Percentiles rank a stretch among this genome's conserved stretches.
These are phyloP conservation scores for Aechmea fasciata DNA, from an alignment of 176 grass and related monocot genomes.

Conservation along the genomic window DNA sequence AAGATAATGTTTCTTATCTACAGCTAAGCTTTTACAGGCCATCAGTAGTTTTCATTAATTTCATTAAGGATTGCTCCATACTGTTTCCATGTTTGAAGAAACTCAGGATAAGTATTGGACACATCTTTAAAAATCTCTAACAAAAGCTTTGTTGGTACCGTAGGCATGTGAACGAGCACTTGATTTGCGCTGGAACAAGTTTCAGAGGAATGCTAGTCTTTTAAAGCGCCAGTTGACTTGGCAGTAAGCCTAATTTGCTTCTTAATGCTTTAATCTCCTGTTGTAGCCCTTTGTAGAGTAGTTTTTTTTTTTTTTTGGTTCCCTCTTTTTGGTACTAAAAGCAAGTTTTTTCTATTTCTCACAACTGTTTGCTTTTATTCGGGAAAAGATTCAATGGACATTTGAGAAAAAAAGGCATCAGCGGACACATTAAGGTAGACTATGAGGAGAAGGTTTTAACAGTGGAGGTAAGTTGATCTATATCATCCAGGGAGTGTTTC, in stretches of 20 bases:
- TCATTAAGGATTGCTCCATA: no score
- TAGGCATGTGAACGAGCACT: constrained; percentile 72
- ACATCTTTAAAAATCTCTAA: background rate
- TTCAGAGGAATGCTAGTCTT: constrained; percentile 70
- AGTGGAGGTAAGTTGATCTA: constrained; percentile 50
- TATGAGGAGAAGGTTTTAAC: constrained; percentile 63
- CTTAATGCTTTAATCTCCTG: background rate
- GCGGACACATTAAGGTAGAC: constrained; percentile 76
- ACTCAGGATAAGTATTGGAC: background rate
- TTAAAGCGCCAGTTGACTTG: constrained; percentile 81
- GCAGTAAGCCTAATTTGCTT: constrained; percentile 50
- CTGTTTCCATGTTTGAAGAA: background rate
- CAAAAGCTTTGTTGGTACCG: background rate
- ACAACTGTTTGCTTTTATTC: constrained; percentile 15
- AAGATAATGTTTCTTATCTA: no score
- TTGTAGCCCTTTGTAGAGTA: background rate
- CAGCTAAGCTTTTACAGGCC: no score
- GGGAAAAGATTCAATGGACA: constrained; percentile 79
- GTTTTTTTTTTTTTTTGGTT: background rate
- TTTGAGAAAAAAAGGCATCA: constrained; percentile 85
- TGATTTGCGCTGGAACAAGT: constrained; percentile 77
- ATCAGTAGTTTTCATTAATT: no score
- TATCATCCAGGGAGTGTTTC: background rate
- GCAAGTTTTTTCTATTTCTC: constrained; percentile 11
- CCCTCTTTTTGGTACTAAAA: background rate